Evolutionary conservation across 768 basidiomycete species (phyloP), one percentile per base, ranked within the genome.

Genomic region (Russula sp.): DNA sequence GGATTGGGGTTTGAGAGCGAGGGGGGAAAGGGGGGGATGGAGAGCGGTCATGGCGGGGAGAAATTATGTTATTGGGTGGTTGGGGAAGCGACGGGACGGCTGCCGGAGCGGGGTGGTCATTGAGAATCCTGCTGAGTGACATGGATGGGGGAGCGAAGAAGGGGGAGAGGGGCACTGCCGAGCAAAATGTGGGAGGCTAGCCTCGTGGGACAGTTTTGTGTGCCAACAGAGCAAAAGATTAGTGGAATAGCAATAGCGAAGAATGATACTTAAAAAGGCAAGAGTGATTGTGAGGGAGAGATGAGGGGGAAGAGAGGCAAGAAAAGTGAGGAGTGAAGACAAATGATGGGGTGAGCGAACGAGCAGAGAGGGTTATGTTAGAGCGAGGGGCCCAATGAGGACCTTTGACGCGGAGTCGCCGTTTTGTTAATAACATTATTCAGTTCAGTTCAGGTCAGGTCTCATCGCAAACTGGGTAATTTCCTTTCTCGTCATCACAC

Each of bases 41-140:
- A 14, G 58, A 59, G 35, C 52, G 50, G 67, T 69, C 48, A 56
- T 60, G 47, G 39, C 52, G 58, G 64, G 47, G 51, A 70, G 72
- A 13, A 71, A 71, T 45, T 70, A 71, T 60, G 74, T 70, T 42
- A 68, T 42, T 45, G 16, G 61, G 55, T 78, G 76, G 37, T 77
- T 74, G 27, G 67, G 63, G 44, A 68, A 59, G 40, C 53, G 67
- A 52, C 67, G 71, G 42, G 57, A 55, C 31, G 70, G 73, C n/a
- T 32, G 58, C 27, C 14, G 71, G 69, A 20, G 55, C 40, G 48
- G 86, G 81, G 67, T 88, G 85, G 76, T 89, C 84, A 54, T 69
- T 69, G 59, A 69, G 68, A 44, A 69, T 69, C 39, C 66, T 68
- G 54, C 59, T 69, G 62, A 70, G 69, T 45, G 69, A 70, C 66